These are phyloP conservation scores for Lachancea quebecensis DNA, from an alignment of 805 yeast genomes.

Conservation along the genomic window DNA sequence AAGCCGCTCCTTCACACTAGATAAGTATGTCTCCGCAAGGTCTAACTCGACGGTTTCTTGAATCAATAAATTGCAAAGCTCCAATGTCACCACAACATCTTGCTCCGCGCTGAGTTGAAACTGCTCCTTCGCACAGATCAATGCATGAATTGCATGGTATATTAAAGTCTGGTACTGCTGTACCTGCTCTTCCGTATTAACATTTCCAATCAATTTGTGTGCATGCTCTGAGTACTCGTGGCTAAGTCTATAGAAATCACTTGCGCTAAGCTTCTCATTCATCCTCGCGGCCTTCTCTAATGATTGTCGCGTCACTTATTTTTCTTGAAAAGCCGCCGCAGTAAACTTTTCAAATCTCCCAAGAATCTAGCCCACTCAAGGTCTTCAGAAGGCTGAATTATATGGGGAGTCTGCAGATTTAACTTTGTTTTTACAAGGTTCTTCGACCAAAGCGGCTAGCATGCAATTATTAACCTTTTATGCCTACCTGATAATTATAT, in stretches of 20 bases:
- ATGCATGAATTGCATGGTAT: constrained; percentile 22
- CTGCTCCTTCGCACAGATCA: constrained; percentile 14
- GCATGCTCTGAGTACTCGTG: constrained; percentile 25
- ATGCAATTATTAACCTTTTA: no score
- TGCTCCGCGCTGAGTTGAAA: constrained; percentile 21
- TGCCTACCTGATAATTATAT: background rate
- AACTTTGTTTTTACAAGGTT: no score
- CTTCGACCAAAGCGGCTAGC: no score
- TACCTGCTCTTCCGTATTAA: constrained; percentile 19
- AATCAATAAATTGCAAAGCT: constrained; percentile 23
- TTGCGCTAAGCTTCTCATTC: background rate
- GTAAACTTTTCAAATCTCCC: background rate
- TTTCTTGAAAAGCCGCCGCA: no score
- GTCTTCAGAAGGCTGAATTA: no score
- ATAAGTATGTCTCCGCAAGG: constrained; percentile 24
- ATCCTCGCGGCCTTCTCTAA: background rate
- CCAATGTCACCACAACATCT: constrained; percentile 22
- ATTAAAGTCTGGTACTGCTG: constrained; percentile 31
- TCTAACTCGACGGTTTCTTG: constrained; percentile 28
- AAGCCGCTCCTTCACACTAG: constrained; percentile 21
- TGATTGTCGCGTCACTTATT: background rate
- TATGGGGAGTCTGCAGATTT: no score
- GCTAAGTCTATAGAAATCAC: constrained; percentile 16
- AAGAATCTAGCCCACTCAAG: background rate
- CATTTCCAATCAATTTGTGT: constrained; percentile 9